Conservation (phyloP, 441 rosid species). For the Eutrema salsugineum region DNA sequence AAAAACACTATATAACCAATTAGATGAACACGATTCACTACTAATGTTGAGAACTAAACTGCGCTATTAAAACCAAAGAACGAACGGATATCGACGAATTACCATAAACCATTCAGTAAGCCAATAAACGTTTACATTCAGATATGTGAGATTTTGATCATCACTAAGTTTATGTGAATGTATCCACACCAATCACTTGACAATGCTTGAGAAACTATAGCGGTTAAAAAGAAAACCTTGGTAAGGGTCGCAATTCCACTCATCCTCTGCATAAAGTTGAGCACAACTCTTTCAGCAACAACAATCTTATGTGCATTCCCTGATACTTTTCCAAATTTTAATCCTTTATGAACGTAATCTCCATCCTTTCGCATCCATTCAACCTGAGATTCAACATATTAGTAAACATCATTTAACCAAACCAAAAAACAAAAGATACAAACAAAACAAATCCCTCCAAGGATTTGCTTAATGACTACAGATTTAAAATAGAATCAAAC, state of each 20-base stretch:
- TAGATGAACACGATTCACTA: background rate
- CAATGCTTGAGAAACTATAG: conserved; percentile 11
- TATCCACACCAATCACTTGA: conserved; percentile 2
- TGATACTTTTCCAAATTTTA: conserved; percentile 89
- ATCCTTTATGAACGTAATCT: conserved; percentile 71
- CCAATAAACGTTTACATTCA: background rate
- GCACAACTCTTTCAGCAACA: conserved; percentile 86
- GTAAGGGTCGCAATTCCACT: conserved; percentile 97
- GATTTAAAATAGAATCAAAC: conserved; percentile 31
- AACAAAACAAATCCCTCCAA: background rate
- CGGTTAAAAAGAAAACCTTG: conserved; percentile 43
- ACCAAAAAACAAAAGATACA: conserved; percentile 3
- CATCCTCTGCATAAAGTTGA: conserved; percentile 98
- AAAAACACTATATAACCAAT: background rate
- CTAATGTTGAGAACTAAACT: background rate
- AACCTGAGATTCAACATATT: conserved; percentile 43
- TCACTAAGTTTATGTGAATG: background rate
- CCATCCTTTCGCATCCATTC: conserved; percentile 88
- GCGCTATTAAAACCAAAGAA: background rate
- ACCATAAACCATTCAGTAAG: background rate
- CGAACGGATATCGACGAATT: background rate
- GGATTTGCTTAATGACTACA: background rate
- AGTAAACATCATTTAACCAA: conserved; percentile 3
- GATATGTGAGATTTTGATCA: background rate
- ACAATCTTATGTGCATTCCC: conserved; percentile 83